phyloP scores from a whole-genome alignment of 345 rosid genomes.

The Ailanthus altissimus region DNA sequence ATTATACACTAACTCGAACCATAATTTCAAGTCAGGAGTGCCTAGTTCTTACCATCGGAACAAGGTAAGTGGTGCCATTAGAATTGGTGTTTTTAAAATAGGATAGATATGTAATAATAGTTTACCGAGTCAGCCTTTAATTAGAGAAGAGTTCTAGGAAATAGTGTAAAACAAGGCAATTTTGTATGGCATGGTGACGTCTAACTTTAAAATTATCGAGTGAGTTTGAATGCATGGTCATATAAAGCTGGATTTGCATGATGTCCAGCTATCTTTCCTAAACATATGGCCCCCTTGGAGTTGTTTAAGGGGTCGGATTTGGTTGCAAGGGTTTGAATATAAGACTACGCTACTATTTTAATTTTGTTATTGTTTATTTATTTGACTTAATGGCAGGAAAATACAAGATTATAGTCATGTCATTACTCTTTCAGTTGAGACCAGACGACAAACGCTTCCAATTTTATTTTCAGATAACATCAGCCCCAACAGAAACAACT shows the following conservation, averaged over 20 bases:
- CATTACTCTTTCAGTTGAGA: background rate
- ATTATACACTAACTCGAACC: too few species aligned
- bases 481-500: background rate
- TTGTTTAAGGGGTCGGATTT: background rate
- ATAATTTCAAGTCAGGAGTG: too few species aligned
- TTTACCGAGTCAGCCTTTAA: too few species aligned
- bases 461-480: background rate
- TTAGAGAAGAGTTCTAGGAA: background rate
- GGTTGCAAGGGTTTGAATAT: background rate
- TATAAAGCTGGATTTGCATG: constrained; percentile 2
- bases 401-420: constrained; percentile 10
- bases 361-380: background rate
- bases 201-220: constrained; percentile 3
- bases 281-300: constrained; percentile 12
- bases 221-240: background rate
- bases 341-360: background rate
- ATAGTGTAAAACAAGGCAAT: background rate
- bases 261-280: constrained; percentile 3
- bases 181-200: background rate
- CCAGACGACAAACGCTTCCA: background rate
- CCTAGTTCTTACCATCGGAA: too few species aligned
- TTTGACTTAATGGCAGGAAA: constrained; percentile 8
- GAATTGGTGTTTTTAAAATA: background rate
- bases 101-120: too few species aligned
- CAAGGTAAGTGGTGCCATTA: too few species aligned